Evolutionary conservation across 441 rosid species (phyloP), one percentile per base, ranked within the genome.

Genomic region (Arabidopsis hybrid): DNA sequence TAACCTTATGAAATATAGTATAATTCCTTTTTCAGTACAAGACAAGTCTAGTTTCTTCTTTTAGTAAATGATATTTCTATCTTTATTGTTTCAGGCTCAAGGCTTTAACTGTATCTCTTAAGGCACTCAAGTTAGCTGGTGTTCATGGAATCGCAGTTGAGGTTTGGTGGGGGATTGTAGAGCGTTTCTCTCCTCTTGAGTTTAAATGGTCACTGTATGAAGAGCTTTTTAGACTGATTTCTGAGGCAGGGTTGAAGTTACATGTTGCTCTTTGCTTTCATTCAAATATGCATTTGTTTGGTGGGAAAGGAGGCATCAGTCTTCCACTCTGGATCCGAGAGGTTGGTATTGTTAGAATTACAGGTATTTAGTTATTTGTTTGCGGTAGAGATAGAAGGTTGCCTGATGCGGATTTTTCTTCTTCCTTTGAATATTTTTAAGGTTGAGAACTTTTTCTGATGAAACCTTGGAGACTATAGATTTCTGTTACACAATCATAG

Each of bases 121-220:
- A 85, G 79, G 91, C 91, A 65, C 91, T 87, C 78, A 87, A 87
- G 83, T 65, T 85, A 80, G 87, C 89, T 53, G 91, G 91, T 62
- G 89, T 87, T 74, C 85, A 82, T 77, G 91, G 91, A 74, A 79
- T 87, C 60, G 91, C 88, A 10, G 87, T 85, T 32, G 91, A 87
- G 79, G 89, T 87, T 78, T 87, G 91, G 89, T 87, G 91, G 91
- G 91, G 91, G 39, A 80, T 87, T 56, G 88, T 87, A 7, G 91
- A 87, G 77, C 89, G 89, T 45, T 81, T 78, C 58, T 74, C 79
- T 55, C 91, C 91, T 78, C 81, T 72, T 31, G 81, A 83, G 78
- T 87, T 82, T 64, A 71, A 82, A 76, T 87, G 91, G 91, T 85
- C 87, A 58, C 70, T 85, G 34, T 87, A 87, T 64, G 91, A 87